Evolutionary conservation across 108 stramenopile genomes (phyloP).

Genomic region (Fragilaria radians): DNA sequence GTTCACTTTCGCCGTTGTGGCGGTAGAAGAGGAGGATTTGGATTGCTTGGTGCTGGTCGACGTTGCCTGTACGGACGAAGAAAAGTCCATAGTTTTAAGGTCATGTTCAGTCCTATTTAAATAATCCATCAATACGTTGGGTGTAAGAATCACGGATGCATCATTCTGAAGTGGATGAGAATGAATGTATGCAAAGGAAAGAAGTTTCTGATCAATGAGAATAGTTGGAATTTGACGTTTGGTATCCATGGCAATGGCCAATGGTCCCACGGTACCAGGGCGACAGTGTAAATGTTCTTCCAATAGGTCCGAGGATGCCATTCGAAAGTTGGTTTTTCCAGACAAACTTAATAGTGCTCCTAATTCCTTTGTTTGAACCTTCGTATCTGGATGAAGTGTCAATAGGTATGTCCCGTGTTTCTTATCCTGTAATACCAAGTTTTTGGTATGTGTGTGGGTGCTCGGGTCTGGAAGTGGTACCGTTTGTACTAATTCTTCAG

Average conservation of each 20-base stretch:
- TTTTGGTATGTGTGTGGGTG: slow-evolving; percentile 87
- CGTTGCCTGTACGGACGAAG: slow-evolving; percentile 21
- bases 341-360: slow-evolving; percentile 71
- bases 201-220: slow-evolving; percentile 73
- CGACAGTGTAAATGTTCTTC: slow-evolving; percentile 60
- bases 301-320: slow-evolving; percentile 70
- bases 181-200: slow-evolving; percentile 44
- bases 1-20: slow-evolving; percentile 12
- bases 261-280: slow-evolving; percentile 84
- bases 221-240: slow-evolving; percentile 66
- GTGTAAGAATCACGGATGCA: slow-evolving; percentile 57
- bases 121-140: slow-evolving; percentile 55
- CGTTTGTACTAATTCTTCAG: slow-evolving; percentile 73
- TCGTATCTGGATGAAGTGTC: slow-evolving; percentile 26
- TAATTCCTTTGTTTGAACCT: slow-evolving; percentile 78
- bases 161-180: slow-evolving; percentile 91
- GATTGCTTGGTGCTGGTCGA: slow-evolving; percentile 18
- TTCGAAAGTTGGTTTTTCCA: slow-evolving; percentile 87
- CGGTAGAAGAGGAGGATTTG: slow-evolving; percentile 8
- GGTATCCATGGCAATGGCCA: slow-evolving; percentile 70
- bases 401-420: slow-evolving; percentile 85
- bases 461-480: slow-evolving; percentile 47
- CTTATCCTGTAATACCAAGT: slow-evolving; percentile 86
- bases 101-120: slow-evolving; percentile 48
- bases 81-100: slow-evolving; percentile 61